Evolutionary conservation across 192 early-diverging fungal species (phyloP).

Genomic region (Rhizoclosmatium sp.): DNA sequence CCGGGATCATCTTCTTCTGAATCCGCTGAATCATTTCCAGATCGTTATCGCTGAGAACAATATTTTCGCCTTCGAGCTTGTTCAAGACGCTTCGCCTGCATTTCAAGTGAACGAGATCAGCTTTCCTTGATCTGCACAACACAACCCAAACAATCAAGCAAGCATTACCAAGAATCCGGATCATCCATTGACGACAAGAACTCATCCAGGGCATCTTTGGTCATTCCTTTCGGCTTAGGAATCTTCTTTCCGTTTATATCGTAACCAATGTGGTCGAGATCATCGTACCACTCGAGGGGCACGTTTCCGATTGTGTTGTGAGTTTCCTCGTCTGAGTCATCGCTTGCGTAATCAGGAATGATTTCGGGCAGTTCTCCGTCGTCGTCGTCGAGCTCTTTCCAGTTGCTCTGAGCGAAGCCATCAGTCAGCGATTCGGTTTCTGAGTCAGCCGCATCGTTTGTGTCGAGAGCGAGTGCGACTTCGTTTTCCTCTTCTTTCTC

Average conservation of each 20-base stretch:
- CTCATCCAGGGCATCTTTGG: constrained; percentile 87
- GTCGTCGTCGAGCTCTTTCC: constrained; percentile 44
- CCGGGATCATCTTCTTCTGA: constrained; percentile 82
- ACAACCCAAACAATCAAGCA: neutral
- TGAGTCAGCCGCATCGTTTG: neutral
- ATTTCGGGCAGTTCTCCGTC: constrained; percentile 74
- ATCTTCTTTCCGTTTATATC: constrained; percentile 93
- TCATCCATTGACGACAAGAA: constrained; percentile 93
- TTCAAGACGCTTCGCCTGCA: constrained; percentile 78
- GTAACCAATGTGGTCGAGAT: constrained; percentile 97
- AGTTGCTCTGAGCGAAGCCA: constrained; percentile 6
- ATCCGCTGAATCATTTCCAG: constrained; percentile 92
- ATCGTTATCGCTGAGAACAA: constrained; percentile 88
- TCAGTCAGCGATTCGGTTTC: neutral
- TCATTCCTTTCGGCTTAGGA: constrained; percentile 75
- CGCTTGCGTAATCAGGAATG: constrained; percentile 90
- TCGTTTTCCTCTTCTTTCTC: no score
- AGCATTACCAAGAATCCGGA: constrained; percentile 79
- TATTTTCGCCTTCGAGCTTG: constrained; percentile 78
- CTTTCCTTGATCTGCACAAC: neutral
- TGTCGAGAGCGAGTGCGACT: no score
- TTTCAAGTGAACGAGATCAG: constrained; percentile 17
- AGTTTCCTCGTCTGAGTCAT: constrained; percentile 88
- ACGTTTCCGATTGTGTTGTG: constrained; percentile 95
- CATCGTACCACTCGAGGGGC: constrained; percentile 97